These are phyloP conservation scores for Gyrodon lividus DNA, from an alignment of 768 basidiomycete species.

Conservation along the genomic window DNA sequence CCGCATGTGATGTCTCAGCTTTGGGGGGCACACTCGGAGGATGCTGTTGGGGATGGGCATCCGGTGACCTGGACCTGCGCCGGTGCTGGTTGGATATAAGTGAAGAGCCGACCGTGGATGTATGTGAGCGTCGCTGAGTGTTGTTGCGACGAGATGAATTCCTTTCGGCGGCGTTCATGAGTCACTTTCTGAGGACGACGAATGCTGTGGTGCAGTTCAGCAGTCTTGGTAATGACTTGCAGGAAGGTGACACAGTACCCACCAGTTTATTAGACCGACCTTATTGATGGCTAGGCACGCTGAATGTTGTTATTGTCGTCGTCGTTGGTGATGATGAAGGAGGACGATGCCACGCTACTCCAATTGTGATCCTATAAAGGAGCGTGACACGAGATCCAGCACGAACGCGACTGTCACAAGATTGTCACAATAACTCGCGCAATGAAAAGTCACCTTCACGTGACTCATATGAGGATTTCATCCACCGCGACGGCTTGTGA, in stretches of 20 bases:
- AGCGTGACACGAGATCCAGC: not conserved
- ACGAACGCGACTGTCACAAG: not conserved
- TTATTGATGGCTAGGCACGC: not conserved
- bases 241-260: not conserved
- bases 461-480: not conserved
- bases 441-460: not conserved
- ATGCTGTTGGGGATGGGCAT: conserved; percentile 19
- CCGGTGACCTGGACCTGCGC: conserved; percentile 37
- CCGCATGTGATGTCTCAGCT: conserved; percentile 21
- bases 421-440: not conserved
- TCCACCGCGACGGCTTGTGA: not conserved
- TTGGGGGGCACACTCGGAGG: conserved; percentile 11
- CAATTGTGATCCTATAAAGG: not conserved
- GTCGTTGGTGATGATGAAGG: not conserved
- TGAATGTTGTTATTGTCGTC: not conserved
- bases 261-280: not conserved
- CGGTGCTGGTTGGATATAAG: conserved; percentile 23
- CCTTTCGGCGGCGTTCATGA: conserved; percentile 23
- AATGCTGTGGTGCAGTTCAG: not conserved
- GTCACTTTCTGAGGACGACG: conserved; percentile 8
- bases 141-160: conserved; percentile 26
- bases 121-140: conserved; percentile 22
- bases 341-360: not conserved
- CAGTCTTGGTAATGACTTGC: not conserved
- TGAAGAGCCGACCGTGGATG: conserved; percentile 15